phyloP scores from a whole-genome alignment of 2,329 filamentous ascomycete genomes.

The Stylonectria norvegica region DNA sequence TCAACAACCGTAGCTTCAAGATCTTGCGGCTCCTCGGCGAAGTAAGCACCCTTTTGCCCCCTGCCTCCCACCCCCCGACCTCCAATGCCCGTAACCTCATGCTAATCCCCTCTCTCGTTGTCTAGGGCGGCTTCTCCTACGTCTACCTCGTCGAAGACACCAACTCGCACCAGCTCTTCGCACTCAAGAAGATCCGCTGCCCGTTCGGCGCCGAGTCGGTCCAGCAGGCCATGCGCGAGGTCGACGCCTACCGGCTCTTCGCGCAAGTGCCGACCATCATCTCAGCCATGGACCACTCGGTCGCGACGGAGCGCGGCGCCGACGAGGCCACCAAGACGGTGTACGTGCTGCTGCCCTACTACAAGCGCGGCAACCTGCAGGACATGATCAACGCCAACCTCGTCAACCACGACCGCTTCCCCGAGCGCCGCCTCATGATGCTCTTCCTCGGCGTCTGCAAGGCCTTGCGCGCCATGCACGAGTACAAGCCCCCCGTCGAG shows the following conservation, averaged over 20 bases:
- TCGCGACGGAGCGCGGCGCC: slow-evolving; percentile 67
- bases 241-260: slow-evolving; percentile 94
- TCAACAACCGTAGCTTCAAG: slow-evolving; percentile 94
- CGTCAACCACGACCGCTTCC: slow-evolving; percentile 89
- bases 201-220: slow-evolving; percentile 97
- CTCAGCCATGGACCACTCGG: slow-evolving; percentile 75
- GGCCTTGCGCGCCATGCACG: slow-evolving; percentile 86
- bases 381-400: slow-evolving; percentile 98
- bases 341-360: slow-evolving; percentile 95
- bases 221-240: slow-evolving; percentile 90
- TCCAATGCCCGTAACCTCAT: not conserved
- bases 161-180: slow-evolving; percentile 76
- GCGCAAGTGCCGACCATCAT: slow-evolving; percentile 81
- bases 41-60: slow-evolving; percentile 47
- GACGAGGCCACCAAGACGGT: slow-evolving; percentile 78
- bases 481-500: slow-evolving; percentile 60
- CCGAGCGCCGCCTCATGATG: slow-evolving; percentile 81
- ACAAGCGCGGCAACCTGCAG: slow-evolving; percentile 89
- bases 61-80: not conserved
- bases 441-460: slow-evolving; percentile 89
- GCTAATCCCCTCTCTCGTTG: not conserved
- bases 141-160: slow-evolving; percentile 98
- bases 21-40: slow-evolving; percentile 91
- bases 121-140: slow-evolving; percentile 96
- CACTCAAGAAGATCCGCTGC: slow-evolving; percentile 98